Conservation (phyloP, 495 filamentous ascomycete species). For the Emericellopsis terricola region DNA sequence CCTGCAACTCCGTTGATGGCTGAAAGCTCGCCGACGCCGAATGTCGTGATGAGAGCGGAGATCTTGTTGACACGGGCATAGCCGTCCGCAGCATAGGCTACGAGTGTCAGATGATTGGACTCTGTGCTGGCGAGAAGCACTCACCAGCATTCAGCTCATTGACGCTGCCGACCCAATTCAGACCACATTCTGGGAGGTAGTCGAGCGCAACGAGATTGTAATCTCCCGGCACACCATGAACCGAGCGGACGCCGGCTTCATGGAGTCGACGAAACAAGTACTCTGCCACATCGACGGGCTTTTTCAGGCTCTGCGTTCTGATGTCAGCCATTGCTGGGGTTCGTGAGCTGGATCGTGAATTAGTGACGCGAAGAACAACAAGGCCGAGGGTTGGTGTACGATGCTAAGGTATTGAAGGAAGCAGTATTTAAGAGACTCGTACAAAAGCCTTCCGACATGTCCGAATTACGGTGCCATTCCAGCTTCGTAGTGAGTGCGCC, state of each 20-base stretch:
- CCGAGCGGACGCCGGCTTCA: conserved; percentile 47
- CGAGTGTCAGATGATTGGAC: not conserved
- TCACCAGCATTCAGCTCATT: conserved; percentile 70
- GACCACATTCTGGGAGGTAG: conserved; percentile 38
- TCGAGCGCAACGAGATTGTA: conserved; percentile 57
- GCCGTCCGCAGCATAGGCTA: conserved; percentile 63
- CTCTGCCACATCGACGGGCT: conserved; percentile 30
- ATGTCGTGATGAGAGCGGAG: conserved; percentile 57
- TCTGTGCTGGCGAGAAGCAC: conserved; percentile 2
- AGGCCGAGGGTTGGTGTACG: no score
- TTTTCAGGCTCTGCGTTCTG: conserved; percentile 17
- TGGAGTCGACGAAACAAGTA: conserved; percentile 55
- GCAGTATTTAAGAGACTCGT: no score
- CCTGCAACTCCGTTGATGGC: conserved; percentile 58
- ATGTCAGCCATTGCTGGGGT: conserved; percentile 14
- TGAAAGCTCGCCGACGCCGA: conserved; percentile 65
- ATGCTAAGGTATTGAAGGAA: no score
- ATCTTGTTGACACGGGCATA: conserved; percentile 62
- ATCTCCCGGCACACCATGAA: conserved; percentile 62
- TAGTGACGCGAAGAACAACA: not conserved
- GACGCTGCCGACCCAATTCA: conserved; percentile 63
- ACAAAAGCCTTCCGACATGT: no score
- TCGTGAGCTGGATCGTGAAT: not conserved
- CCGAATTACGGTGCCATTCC: no score
- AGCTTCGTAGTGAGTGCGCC: no score